Conservation (phyloP, 2,329 filamentous ascomycete genomes). For the Fusarium piperis region DNA sequence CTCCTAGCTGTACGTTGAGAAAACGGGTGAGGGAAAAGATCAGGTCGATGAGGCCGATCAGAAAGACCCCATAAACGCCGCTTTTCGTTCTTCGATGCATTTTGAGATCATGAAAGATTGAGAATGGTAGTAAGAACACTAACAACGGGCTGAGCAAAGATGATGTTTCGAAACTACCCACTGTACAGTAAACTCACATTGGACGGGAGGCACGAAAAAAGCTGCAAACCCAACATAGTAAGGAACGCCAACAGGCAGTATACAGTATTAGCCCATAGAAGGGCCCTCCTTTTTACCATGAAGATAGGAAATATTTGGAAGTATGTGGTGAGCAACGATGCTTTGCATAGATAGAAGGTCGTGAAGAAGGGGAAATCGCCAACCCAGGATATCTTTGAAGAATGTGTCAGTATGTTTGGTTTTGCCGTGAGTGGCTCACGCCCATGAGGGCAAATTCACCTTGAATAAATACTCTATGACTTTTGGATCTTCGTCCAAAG, state of each 20-base stretch:
- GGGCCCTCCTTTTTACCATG: slow-evolving; percentile 21
- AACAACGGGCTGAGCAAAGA: not conserved
- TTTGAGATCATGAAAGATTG: slow-evolving; percentile 19
- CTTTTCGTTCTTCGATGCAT: slow-evolving; percentile 9
- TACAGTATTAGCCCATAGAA: slow-evolving; percentile 7
- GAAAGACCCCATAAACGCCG: slow-evolving; percentile 18
- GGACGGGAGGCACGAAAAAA: slow-evolving; percentile 29
- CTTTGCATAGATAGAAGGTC: slow-evolving; percentile 24
- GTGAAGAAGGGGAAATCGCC: slow-evolving; percentile 30
- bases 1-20: slow-evolving; percentile 20
- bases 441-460: not conserved
- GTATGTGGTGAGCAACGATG: slow-evolving; percentile 18
- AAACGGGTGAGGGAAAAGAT: slow-evolving; percentile 27
- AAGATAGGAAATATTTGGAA: slow-evolving; percentile 20
- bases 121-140: slow-evolving; percentile 26
- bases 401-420: not conserved
- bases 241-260: slow-evolving; percentile 18
- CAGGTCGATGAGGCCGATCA: slow-evolving; percentile 26
- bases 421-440: no score
- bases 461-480: slow-evolving; percentile 29
- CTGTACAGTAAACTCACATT: not conserved
- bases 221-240: slow-evolving; percentile 13
- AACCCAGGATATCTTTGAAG: slow-evolving; percentile 25
- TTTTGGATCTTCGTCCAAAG: not conserved
- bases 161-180: not conserved